Percentiles rank a stretch among this genome's conserved stretches.
Evolutionary conservation across 805 yeast genomes (phyloP).

Genomic region (Priceomyces melissophilus): DNA sequence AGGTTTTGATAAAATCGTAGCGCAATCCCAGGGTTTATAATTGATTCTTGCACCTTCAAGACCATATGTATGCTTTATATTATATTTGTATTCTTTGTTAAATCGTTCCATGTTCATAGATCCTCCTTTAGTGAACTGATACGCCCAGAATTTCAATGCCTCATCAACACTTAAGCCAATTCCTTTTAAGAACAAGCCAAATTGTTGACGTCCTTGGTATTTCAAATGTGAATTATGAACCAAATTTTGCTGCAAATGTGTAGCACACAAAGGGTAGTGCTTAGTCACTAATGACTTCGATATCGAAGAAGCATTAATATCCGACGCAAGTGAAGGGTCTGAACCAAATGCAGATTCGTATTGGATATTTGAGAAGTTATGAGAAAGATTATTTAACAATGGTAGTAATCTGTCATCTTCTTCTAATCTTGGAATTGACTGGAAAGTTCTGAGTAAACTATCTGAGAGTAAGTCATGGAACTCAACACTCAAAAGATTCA

Average conservation of each 20-base stretch:
- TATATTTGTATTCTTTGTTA: slow-evolving; percentile 84
- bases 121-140: slow-evolving; percentile 57
- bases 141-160: slow-evolving; percentile 80
- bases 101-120: slow-evolving; percentile 68
- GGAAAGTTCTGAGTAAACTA: slow-evolving; percentile 65
- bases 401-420: slow-evolving; percentile 91
- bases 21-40: slow-evolving; percentile 84
- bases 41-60: slow-evolving; percentile 85
- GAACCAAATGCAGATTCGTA: slow-evolving; percentile 53
- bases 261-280: slow-evolving; percentile 83
- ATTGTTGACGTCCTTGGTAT: slow-evolving; percentile 81
- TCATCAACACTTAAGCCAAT: slow-evolving; percentile 87
- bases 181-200: slow-evolving; percentile 81
- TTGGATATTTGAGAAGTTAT: slow-evolving; percentile 40
- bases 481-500: slow-evolving; percentile 65
- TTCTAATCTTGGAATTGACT: slow-evolving; percentile 76
- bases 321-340: slow-evolving; percentile 29
- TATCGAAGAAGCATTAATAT: slow-evolving; percentile 60
- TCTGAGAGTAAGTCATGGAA: slow-evolving; percentile 51
- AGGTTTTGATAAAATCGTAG: slow-evolving; percentile 67
- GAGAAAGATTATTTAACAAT: slow-evolving; percentile 71
- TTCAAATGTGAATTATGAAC: slow-evolving; percentile 66
- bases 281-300: slow-evolving; percentile 49
- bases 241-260: slow-evolving; percentile 61
- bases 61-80: slow-evolving; percentile 86